These are phyloP conservation scores for Ramaria rubella DNA, from an alignment of 768 basidiomycete species.

Conservation along the genomic window DNA sequence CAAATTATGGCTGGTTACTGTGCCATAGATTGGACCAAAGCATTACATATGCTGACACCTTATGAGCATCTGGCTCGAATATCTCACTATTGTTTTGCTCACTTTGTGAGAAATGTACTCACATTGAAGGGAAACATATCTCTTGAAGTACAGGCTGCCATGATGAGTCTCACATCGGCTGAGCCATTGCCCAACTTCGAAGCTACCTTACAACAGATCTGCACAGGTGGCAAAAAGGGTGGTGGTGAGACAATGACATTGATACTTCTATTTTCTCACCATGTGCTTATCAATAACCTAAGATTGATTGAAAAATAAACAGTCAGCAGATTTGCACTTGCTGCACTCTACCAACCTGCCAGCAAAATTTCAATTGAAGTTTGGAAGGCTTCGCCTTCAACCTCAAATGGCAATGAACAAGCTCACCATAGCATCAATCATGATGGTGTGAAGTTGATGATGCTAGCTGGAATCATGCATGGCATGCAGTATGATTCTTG, in stretches of 20 bases:
- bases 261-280: not conserved
- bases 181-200: constrained; percentile 17
- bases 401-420: constrained; percentile 24
- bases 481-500: constrained; percentile 12
- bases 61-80: constrained; percentile 24
- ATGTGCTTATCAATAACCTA: not conserved
- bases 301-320: constrained; percentile 28
- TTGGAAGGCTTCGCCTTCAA: constrained; percentile 23
- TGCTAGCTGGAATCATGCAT: constrained; percentile 22
- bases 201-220: constrained; percentile 13
- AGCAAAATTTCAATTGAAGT: constrained; percentile 25
- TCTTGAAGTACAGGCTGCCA: constrained; percentile 13
- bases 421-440: constrained; percentile 21
- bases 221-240: constrained; percentile 20
- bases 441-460: constrained; percentile 21
- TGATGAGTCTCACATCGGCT: constrained; percentile 22
- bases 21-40: not conserved
- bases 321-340: constrained; percentile 16
- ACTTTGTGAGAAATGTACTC: constrained; percentile 20
- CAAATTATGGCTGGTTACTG: constrained; percentile 11
- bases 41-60: constrained; percentile 16
- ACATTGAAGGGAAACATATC: constrained; percentile 11
- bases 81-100: constrained; percentile 19
- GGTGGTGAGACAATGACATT: constrained; percentile 15
- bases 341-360: constrained; percentile 22